Evolutionary conservation across 2,329 filamentous ascomycete species (phyloP).

Genomic region (Pyricularia grisea): DNA sequence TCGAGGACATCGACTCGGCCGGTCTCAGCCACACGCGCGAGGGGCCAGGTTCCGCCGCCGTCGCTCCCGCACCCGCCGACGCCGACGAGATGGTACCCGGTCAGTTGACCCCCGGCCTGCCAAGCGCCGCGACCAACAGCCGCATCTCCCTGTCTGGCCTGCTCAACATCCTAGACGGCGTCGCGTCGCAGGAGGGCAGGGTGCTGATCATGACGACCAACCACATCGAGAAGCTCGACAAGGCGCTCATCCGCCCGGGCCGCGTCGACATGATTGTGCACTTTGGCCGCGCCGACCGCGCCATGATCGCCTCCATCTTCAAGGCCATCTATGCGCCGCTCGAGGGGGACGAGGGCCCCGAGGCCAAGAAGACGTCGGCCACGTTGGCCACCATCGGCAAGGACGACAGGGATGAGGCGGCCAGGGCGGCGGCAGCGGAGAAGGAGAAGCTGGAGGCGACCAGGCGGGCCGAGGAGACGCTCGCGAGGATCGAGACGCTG

Average conservation of each 20-base stretch:
- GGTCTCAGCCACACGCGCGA: slow-evolving; percentile 55
- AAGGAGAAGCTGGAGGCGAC: slow-evolving; percentile 19
- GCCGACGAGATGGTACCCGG: slow-evolving; percentile 20
- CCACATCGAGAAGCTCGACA: slow-evolving; percentile 50
- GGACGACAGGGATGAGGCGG: slow-evolving; percentile 18
- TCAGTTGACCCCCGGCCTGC: slow-evolving; percentile 21
- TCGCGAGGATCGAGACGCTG: slow-evolving; percentile 32
- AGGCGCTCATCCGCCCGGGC: slow-evolving; percentile 52
- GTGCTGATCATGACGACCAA: slow-evolving; percentile 60
- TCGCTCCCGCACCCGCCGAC: slow-evolving; percentile 8
- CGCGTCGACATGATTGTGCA: slow-evolving; percentile 51
- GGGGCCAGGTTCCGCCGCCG: slow-evolving; percentile 6
- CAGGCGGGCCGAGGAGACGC: slow-evolving; percentile 23
- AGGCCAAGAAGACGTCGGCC: background rate
- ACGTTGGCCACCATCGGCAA: background rate
- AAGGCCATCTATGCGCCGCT: slow-evolving; percentile 45
- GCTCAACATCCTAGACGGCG: slow-evolving; percentile 73
- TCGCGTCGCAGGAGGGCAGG: slow-evolving; percentile 54
- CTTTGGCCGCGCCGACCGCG: slow-evolving; percentile 43
- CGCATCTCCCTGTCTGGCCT: slow-evolving; percentile 64
- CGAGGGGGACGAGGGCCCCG: slow-evolving; percentile 32
- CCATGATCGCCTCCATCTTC: slow-evolving; percentile 46
- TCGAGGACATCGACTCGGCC: slow-evolving; percentile 69
- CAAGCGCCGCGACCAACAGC: slow-evolving; percentile 7
- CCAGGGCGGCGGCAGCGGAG: background rate